Evolutionary conservation across 2,329 filamentous ascomycete species (phyloP).

Genomic region (Xylaria sp.): DNA sequence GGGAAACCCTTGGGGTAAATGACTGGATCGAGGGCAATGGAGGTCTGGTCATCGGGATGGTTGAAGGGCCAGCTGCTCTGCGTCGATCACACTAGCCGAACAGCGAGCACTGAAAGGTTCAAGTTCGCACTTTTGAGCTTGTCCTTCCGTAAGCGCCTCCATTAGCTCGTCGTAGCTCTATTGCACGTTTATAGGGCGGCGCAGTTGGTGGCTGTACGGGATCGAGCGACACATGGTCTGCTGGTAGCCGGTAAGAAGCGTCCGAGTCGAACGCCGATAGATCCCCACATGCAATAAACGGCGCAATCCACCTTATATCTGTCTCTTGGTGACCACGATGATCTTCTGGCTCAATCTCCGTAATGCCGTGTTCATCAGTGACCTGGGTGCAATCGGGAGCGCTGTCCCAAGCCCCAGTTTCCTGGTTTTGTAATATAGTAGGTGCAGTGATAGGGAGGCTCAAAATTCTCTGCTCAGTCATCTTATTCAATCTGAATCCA

Average conservation of each 20-base stretch:
- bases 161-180: slow-evolving; percentile 82
- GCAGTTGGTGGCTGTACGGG: slow-evolving; percentile 96
- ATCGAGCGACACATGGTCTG: slow-evolving; percentile 86
- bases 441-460: slow-evolving; percentile 56
- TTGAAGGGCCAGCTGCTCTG: slow-evolving; percentile 43
- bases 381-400: slow-evolving; percentile 35
- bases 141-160: slow-evolving; percentile 84
- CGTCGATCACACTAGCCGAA: slow-evolving; percentile 27
- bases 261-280: slow-evolving; percentile 95
- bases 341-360: slow-evolving; percentile 65
- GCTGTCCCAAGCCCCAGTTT: slow-evolving; percentile 58
- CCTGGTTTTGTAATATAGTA: slow-evolving; percentile 59
- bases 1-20: slow-evolving; percentile 58
- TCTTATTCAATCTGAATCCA: slow-evolving; percentile 63
- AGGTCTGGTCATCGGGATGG: slow-evolving; percentile 48
- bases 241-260: slow-evolving; percentile 89
- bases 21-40: slow-evolving; percentile 58
- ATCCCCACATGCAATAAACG: slow-evolving; percentile 97
- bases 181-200: slow-evolving; percentile 89
- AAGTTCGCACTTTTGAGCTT: slow-evolving; percentile 51
- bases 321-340: slow-evolving; percentile 50
- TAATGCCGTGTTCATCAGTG: slow-evolving; percentile 51
- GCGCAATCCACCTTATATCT: slow-evolving; percentile 83
- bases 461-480: slow-evolving; percentile 58
- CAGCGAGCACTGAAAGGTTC: slow-evolving; percentile 18